These are phyloP conservation scores for Trichosanthes truncata DNA, from an alignment of 306 rosid species.

Conservation along the genomic window DNA sequence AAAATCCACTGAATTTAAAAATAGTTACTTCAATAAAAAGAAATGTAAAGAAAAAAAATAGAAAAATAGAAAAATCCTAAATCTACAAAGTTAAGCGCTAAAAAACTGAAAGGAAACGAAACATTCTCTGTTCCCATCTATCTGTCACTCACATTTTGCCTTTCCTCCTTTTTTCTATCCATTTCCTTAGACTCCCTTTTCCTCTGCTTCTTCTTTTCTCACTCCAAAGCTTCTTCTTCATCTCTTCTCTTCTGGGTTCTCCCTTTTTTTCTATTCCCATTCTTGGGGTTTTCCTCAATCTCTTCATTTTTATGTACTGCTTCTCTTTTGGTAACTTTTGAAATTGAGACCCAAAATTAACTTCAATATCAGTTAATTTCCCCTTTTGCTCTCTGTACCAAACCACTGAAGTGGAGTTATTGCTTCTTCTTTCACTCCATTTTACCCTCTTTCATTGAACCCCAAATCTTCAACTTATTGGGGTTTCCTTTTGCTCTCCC, in stretches of 20 bases:
- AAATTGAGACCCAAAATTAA: not conserved
- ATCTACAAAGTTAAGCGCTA: not conserved
- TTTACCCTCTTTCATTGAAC: not conserved
- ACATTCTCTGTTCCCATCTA: not conserved
- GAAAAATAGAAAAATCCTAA: not conserved
- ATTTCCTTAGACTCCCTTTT: not conserved
- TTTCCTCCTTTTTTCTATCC: not conserved
- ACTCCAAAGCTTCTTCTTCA: not conserved
- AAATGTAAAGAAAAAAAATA: not conserved
- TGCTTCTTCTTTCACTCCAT: conserved; percentile 6
- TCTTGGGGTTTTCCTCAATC: not conserved
- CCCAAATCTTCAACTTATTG: not conserved
- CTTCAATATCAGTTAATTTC: not conserved
- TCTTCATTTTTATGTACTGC: not conserved
- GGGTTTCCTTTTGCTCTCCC: not conserved
- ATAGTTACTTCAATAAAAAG: not conserved
- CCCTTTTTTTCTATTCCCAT: not conserved
- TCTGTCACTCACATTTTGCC: conserved; percentile 10
- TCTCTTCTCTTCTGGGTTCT: conserved; percentile 1
- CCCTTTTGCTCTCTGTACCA: not conserved
- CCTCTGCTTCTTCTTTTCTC: not conserved
- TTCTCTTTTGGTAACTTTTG: not conserved
- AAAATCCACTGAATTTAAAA: too few relatives aligned
- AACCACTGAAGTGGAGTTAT: not conserved
- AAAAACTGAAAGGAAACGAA: not conserved